Percentiles rank a stretch among this genome's conserved stretches.
phyloP scores from a whole-genome alignment of 257 asterid species.

The Datura wrightii region DNA sequence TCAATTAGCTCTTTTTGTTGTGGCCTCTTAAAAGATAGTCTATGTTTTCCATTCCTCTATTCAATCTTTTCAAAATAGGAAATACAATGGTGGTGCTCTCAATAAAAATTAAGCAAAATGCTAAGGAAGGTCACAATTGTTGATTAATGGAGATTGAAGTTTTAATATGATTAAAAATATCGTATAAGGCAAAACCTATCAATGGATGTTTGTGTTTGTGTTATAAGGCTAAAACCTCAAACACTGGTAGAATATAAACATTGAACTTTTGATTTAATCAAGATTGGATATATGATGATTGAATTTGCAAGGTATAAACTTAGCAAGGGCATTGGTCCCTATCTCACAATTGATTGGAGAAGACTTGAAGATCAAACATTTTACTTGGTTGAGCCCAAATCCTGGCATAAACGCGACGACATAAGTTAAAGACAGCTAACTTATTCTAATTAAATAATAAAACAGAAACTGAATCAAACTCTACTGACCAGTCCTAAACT shows the following conservation, averaged over 20 bases:
- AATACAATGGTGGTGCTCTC: neutral
- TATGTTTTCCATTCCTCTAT: neutral
- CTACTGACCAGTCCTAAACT: no score
- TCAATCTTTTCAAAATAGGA: neutral
- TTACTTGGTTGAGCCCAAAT: neutral
- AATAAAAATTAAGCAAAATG: neutral
- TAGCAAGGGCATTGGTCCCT: neutral
- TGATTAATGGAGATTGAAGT: neutral
- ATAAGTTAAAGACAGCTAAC: no score
- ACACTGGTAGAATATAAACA: neutral
- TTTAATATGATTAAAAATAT: slow-evolving; percentile 15
- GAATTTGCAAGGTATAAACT: neutral
- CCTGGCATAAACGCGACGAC: neutral
- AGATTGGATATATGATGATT: neutral
- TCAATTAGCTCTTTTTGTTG: neutral
- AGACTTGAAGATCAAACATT: neutral
- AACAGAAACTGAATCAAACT: no score
- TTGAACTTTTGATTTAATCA: neutral
- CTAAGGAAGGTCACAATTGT: neutral
- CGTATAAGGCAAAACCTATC: neutral
- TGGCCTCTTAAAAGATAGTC: neutral
- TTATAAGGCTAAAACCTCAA: neutral
- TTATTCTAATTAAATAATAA: no score
- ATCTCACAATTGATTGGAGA: neutral
- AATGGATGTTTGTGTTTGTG: neutral